Base-by-base conservation (phyloP, 179 eudicot genomes). In the Gypsophila paniculata region DNA sequence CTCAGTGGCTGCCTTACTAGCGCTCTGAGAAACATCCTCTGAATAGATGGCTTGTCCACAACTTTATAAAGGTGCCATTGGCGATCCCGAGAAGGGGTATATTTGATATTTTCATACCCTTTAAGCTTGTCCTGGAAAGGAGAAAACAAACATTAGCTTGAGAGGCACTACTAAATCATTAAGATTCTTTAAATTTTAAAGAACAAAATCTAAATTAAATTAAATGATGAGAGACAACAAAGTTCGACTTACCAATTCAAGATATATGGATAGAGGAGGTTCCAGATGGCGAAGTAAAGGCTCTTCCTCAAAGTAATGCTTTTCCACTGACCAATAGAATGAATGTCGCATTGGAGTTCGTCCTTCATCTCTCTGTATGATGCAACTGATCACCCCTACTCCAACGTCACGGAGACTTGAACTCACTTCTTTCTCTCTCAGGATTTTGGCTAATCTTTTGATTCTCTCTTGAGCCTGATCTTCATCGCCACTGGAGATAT, bases 381-480 rank as follows among this genome's bases (percentile, higher is more conserved):
- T 93, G 79, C 99, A 96, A 76, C 99, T 96, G 71, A 93, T 85
- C 53, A 93, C 98, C 54, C 86, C 88, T 44, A 93, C 91, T 72
- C 98, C 99, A 71, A 91, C 93, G 79, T 67, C 85, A 70, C 84
- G 83, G 5, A 96, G 88, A 74, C 88, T 86, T 64, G 89, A 86
- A 79, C 99, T 90, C 55, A 93, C 85, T 82, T 90, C 91, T 81
- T 89, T 81, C 72, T 96, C 98, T 78, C 84, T 85, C 5, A 96
- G 83, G 82, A 86, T 90, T 80, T 96, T 96, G 67, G 96, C 96
- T 80, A 96, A 62, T 86, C 83, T 90, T 77, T 96, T 82, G 38
- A 96, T 79, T 82, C 99, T 87, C 85, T 93, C 97, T 83, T 96
- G 99, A 82, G 99, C 99, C 78, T 96, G 99, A 79, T 96, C 99